Evolutionary conservation across 78 protist species (phyloP).

Genomic region (Mastigamoeba balamuthi): DNA sequence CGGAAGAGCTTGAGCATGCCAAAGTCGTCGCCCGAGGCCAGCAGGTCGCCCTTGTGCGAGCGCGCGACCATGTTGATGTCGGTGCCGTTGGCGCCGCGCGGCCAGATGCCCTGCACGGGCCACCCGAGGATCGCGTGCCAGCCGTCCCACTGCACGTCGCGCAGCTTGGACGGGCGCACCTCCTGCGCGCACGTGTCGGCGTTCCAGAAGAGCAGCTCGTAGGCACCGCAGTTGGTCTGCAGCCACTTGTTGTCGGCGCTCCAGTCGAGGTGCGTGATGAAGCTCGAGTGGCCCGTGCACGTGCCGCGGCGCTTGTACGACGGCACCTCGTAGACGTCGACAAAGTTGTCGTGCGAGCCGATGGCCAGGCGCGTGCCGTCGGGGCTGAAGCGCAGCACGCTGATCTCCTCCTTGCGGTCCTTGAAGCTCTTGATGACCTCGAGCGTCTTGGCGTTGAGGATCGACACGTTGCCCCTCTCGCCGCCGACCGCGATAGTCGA

Average conservation of each 20-base stretch:
- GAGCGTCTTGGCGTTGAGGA: background rate
- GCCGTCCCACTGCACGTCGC: background rate
- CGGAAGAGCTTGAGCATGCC: constrained; percentile 40
- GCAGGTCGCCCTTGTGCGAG: background rate
- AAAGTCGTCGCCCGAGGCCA: constrained; percentile 50
- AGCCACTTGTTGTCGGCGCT: background rate
- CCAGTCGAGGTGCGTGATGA: constrained; percentile 9
- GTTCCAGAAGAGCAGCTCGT: background rate
- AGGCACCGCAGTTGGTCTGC: background rate
- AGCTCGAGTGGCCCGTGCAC: constrained; percentile 1
- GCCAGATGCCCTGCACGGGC: constrained; percentile 3
- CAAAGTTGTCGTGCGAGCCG: constrained; percentile 27
- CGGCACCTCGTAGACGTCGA: constrained; percentile 10
- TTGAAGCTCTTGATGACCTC: background rate
- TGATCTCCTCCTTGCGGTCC: constrained; percentile 5
- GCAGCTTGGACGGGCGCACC: background rate
- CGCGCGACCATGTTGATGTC: constrained; percentile 12
- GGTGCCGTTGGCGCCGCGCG: background rate
- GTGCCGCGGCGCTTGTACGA: background rate
- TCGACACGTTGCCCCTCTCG: background rate
- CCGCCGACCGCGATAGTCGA: background rate
- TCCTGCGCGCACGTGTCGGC: background rate
- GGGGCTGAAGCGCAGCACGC: constrained; percentile 18
- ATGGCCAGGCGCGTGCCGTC: constrained; percentile 13
- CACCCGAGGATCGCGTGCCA: background rate